Percentiles rank a stretch among this genome's conserved stretches.
Conservation (phyloP, 495 filamentous ascomycete genomes). For the Lepraria neglecta region DNA sequence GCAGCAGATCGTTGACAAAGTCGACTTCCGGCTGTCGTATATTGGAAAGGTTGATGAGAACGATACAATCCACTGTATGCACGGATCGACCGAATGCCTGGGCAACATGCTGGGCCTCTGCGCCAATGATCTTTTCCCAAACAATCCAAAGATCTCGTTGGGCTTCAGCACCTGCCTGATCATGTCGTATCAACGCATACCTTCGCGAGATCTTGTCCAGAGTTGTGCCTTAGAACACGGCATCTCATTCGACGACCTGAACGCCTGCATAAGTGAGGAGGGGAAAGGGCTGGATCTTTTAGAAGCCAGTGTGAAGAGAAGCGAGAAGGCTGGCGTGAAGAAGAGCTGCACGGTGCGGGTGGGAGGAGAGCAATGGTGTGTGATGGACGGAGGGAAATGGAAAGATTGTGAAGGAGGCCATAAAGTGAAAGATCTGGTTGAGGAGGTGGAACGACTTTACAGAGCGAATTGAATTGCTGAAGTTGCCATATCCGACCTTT, state of each 20-base stretch:
- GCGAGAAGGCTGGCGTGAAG: constrained; percentile 58
- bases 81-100: constrained; percentile 85
- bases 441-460: constrained; percentile 61
- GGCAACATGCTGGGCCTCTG: constrained; percentile 93
- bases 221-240: constrained; percentile 85
- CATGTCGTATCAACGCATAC: constrained; percentile 64
- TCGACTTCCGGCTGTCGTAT: constrained; percentile 84
- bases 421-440: constrained; percentile 63
- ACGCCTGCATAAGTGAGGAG: constrained; percentile 68
- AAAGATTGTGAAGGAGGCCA: constrained; percentile 67
- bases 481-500: background rate
- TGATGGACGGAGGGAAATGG: constrained; percentile 76
- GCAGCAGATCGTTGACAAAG: constrained; percentile 71
- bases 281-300: constrained; percentile 63
- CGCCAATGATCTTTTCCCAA: constrained; percentile 65
- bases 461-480: constrained; percentile 1
- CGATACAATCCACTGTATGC: constrained; percentile 73
- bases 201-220: constrained; percentile 64
- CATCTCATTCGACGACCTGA: constrained; percentile 75
- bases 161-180: constrained; percentile 88
- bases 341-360: constrained; percentile 87
- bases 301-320: constrained; percentile 66
- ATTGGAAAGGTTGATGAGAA: constrained; percentile 53
- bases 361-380: constrained; percentile 70
- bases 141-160: constrained; percentile 76